A percentile compares a stretch with the other conserved stretches of the same genome.
Evolutionary conservation across 345 rosid species (phyloP).

Genomic region (Durio zibethinus): DNA sequence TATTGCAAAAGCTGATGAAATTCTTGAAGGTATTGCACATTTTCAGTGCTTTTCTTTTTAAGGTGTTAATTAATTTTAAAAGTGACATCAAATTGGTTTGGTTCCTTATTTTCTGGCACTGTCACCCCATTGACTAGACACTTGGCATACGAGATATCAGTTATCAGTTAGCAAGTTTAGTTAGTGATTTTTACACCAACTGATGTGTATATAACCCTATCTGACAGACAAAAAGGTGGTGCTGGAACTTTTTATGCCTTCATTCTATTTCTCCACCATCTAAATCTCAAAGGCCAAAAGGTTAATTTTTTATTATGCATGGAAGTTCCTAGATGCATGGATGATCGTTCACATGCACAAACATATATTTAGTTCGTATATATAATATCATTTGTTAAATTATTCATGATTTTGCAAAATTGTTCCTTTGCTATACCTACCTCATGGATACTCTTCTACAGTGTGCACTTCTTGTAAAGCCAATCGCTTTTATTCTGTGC

Average conservation of each 20-base stretch:
- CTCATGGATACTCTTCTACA: background rate
- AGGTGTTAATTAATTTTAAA: background rate
- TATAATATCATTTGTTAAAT: background rate
- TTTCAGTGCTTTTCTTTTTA: background rate
- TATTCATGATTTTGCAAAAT: background rate
- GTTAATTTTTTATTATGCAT: background rate
- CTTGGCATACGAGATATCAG: background rate
- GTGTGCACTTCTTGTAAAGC: background rate
- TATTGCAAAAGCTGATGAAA: background rate
- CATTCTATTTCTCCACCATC: constrained; percentile 34
- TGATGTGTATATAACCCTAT: background rate
- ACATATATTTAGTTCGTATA: background rate
- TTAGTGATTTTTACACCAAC: background rate
- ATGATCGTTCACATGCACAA: background rate
- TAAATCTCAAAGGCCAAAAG: constrained; percentile 8
- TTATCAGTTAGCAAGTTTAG: background rate
- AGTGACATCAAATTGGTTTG: background rate
- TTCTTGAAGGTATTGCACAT: background rate
- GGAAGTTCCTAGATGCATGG: constrained; percentile 1
- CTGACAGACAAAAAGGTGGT: constrained; percentile 24
- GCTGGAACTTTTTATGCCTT: constrained; percentile 13
- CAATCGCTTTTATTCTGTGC: background rate
- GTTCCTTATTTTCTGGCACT: background rate
- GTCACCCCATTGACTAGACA: background rate
- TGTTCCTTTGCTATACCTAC: background rate